These are phyloP conservation scores for Chamaenerion angustifolium DNA, from an alignment of 345 rosid species.

Conservation along the genomic window DNA sequence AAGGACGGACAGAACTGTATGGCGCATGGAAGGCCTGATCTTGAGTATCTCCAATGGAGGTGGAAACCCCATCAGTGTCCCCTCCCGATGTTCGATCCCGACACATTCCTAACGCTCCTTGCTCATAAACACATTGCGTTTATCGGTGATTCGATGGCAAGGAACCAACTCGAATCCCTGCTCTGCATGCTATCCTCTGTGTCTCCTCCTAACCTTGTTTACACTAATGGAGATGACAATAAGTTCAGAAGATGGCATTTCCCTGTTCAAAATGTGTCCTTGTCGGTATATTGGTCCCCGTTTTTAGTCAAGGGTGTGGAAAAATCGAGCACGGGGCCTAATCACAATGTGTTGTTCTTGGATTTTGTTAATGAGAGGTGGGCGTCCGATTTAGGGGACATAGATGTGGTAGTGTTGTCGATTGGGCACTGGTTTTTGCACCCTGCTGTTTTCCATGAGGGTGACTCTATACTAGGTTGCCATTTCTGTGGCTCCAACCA, in stretches of 20 bases:
- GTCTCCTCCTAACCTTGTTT: constrained; percentile 41
- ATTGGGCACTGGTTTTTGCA: constrained; percentile 92
- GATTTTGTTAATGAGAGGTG: constrained; percentile 70
- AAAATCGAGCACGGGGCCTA: constrained; percentile 45
- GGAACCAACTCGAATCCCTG: constrained; percentile 89
- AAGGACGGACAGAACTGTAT: constrained; percentile 79
- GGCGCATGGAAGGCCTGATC: constrained; percentile 73
- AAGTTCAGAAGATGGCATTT: constrained; percentile 75
- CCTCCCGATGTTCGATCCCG: constrained; percentile 79
- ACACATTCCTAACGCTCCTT: constrained; percentile 40
- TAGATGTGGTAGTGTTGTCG: constrained; percentile 55
- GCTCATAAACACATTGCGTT: constrained; percentile 64
- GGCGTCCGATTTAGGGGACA: constrained; percentile 43
- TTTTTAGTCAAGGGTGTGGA: constrained; percentile 76
- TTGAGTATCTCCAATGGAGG: constrained; percentile 75
- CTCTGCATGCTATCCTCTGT: constrained; percentile 61
- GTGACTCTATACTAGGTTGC: constrained; percentile 57
- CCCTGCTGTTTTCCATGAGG: constrained; percentile 72
- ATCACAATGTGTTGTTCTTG: constrained; percentile 52
- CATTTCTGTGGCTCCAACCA: constrained; percentile 66
- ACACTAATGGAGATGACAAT: constrained; percentile 55
- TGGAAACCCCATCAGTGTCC: constrained; percentile 70
- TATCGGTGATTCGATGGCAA: constrained; percentile 96
- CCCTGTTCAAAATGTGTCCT: constrained; percentile 33
- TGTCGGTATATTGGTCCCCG: constrained; percentile 93